Base-by-base conservation (phyloP, 768 basidiomycete genomes). In the Pleurotus cornucopiae region DNA sequence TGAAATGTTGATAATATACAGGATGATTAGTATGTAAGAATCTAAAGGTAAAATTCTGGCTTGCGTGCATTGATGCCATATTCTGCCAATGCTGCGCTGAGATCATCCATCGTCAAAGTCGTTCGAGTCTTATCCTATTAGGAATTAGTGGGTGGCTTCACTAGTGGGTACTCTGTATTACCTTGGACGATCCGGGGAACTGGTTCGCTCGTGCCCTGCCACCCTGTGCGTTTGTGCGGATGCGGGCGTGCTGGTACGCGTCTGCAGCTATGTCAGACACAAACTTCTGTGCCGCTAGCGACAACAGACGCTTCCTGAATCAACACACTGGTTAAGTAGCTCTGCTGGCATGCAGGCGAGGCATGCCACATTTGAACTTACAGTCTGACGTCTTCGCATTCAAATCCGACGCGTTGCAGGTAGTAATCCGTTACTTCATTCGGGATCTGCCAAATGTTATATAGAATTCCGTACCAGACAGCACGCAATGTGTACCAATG, bases 381-480 rank as follows among this genome's bases (percentile, higher is more conserved):
- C 94, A 98, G 70, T 64, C 96, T 84, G 48, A 94, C 84, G 66
- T 98, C 96, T 59, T 94, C 88, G 64, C 91, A 95, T 62, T 98
- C 94, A 69, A 98, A 98, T 1, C 96, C 97, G 16, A 95, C 91
- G 55, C 88, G 82, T 69, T 98, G 94, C 9, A 99, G 83, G 72
- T 97, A 98, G 70, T 95, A 97, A 65, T 97, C 93, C 3, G 95
- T 97, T 20, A 99, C 93, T 70, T 98, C 95, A 67, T 94, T 96
- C 0, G 96, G 96, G 59, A 98, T 92, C 95, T 98, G 67, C 9
- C 38, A 39, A 12, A 23, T 26, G 38, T 21, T 44, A 44, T 21
- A 39, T 26, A 12, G 13, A 20, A 13, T 49, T 34, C 11, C 30
- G 11, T 11, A 20, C 12, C 12, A 3, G 30, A 25, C 20, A 12